Percentiles rank a stretch among this genome's conserved stretches.
Conservation (phyloP, 1,284 basidiomycete species). For the Rhodofomes roseus region DNA sequence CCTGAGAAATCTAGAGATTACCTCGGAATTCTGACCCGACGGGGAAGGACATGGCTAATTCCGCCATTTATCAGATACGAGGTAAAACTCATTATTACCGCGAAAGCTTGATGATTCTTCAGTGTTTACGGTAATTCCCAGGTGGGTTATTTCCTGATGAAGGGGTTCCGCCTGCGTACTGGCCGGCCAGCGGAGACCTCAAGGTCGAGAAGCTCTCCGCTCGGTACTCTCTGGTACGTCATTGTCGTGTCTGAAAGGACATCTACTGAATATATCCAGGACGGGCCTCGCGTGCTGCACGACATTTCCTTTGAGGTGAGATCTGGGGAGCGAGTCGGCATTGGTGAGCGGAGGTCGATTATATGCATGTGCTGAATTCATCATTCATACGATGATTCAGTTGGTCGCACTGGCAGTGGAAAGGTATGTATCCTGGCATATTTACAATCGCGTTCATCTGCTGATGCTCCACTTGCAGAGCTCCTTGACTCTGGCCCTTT, state of each 20-base stretch:
- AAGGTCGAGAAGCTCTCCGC: constrained; percentile 59
- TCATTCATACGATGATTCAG: constrained; percentile 24
- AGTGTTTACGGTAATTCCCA: too few relatives aligned
- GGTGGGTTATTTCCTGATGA: too few relatives aligned
- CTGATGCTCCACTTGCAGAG: too few relatives aligned
- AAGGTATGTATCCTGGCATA: constrained; percentile 41
- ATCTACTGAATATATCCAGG: constrained; percentile 21
- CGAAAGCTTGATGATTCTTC: too few relatives aligned
- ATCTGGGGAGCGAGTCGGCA: constrained; percentile 51
- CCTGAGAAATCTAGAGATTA: too few relatives aligned
- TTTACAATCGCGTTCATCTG: too few relatives aligned
- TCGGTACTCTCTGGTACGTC: constrained; percentile 32
- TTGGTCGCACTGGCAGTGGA: constrained; percentile 74
- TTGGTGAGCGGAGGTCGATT: constrained; percentile 25
- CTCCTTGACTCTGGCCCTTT: constrained; percentile 39
- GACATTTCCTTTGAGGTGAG: constrained; percentile 45
- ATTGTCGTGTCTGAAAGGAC: too few relatives aligned
- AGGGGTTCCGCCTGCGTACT: constrained; percentile 22
- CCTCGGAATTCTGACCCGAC: too few relatives aligned
- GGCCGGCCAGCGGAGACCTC: constrained; percentile 72
- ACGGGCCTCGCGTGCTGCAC: constrained; percentile 43
- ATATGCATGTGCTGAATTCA: not conserved
- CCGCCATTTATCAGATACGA: too few relatives aligned
- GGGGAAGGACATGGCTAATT: too few relatives aligned
- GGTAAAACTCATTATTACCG: too few relatives aligned